Evolutionary conservation across 257 asterid species (phyloP), one percentile per base, ranked within the genome.

Genomic region (Ocimum tenuiflorum): DNA sequence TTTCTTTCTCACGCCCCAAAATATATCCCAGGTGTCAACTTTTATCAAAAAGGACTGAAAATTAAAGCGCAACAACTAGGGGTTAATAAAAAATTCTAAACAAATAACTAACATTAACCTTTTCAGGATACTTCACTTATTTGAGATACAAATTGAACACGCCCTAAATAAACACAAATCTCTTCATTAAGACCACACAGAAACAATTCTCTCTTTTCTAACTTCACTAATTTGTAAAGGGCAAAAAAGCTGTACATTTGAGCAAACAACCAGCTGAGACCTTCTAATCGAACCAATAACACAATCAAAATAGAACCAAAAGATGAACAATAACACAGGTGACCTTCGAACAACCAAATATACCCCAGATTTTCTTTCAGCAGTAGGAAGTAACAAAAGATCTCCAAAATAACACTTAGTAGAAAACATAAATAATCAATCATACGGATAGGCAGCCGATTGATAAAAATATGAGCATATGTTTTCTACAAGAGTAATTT

Each of bases 341-440:
- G 55, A 60, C 42, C 59, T 36, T 67, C 39, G 48, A 73, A 67
- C 60, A 55, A 46, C n/a, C 51, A 48, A 9, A 27, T 31, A 36
- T 19, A 53, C 59, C 10, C 17, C 43, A 59, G 20, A 12, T 31
- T 54, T 24, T 8, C 31, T 60, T 36, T 69, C 53, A 63, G 33
- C 10, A 45, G 49, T 46, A 43, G 23, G 66, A 54, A 54, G 12
- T 23, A 2, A 60, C 20, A 57, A 46, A 33, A 60, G 7, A 38
- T 61, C 13, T 36, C 23, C 57, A 20, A 17, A 66, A 4, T 12
- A 65, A 10, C 24, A 41, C 12, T 5, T 36, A 11, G 19, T 6
- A 38, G 7, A 4, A 41, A 15, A 55, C 20, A 15, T 7, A 22
- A 36, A 63, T 29, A 47, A 23, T 23, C 27, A 43, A 2, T 27